Evolutionary conservation across 805 yeast genomes (phyloP).

Genomic region (Suhomyces pyralidae): DNA sequence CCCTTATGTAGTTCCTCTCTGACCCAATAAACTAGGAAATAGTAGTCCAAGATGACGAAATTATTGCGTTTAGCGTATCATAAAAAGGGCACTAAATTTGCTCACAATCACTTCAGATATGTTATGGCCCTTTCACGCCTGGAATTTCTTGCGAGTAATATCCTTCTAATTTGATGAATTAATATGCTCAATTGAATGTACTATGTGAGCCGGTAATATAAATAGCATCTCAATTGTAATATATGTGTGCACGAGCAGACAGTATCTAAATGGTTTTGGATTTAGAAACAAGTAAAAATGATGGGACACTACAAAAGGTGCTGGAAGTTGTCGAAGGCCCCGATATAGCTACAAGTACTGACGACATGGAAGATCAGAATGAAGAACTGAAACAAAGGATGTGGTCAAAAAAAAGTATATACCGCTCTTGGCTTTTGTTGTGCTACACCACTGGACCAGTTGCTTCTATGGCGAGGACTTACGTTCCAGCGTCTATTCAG

Average conservation of each 20-base stretch:
- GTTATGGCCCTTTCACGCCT: not conserved
- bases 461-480: constrained; percentile 38
- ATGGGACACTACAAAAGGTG: not conserved
- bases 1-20: not conserved
- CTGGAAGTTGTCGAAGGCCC: not conserved
- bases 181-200: not conserved
- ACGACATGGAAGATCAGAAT: constrained; percentile 2
- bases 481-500: constrained; percentile 41
- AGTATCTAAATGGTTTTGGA: not conserved
- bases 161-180: not conserved
- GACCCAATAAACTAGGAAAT: not conserved
- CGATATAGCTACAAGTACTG: not conserved
- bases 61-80: not conserved
- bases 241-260: not conserved
- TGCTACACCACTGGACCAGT: constrained; percentile 44
- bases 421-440: constrained; percentile 34
- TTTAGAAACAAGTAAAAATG: not conserved
- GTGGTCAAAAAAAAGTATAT: constrained; percentile 19
- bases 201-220: not conserved
- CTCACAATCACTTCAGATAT: not conserved
- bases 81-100: not conserved
- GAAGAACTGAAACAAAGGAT: constrained; percentile 1
- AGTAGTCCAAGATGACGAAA: not conserved
- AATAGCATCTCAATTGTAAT: not conserved
- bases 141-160: not conserved